Conservation (phyloP, 257 asterid genomes). For the Solanum lycopersicoides region DNA sequence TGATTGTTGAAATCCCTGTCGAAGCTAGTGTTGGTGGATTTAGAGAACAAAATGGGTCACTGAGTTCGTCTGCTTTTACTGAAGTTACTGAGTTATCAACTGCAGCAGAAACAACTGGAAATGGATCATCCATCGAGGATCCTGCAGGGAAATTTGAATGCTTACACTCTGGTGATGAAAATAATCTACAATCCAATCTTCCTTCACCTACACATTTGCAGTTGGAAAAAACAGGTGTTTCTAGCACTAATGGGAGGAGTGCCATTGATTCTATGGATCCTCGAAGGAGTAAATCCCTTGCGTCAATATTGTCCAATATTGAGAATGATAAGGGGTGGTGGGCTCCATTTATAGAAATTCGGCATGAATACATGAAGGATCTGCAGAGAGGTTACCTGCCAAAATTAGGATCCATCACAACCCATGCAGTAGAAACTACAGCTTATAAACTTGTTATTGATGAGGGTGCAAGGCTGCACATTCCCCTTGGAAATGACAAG, state of each 20-base stretch:
- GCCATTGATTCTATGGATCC: constrained; percentile 13
- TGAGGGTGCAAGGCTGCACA: constrained; percentile 73
- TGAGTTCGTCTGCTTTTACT: neutral
- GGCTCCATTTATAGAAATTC: constrained; percentile 66
- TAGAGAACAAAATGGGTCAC: constrained; percentile 4
- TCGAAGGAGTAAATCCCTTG: constrained; percentile 12
- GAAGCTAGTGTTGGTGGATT: constrained; percentile 29
- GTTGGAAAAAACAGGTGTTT: constrained; percentile 17
- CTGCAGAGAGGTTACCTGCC: constrained; percentile 52
- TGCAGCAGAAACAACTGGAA: constrained; percentile 10
- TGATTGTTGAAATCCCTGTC: constrained; percentile 32
- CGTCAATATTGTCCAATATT: constrained; percentile 17
- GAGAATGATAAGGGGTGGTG: constrained; percentile 55
- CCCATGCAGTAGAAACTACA: constrained; percentile 33
- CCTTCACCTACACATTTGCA: constrained; percentile 20
- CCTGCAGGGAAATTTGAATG: neutral
- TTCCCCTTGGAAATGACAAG: constrained; percentile 44
- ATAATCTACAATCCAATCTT: constrained; percentile 7
- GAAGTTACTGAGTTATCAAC: constrained; percentile 11
- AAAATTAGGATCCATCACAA: constrained; percentile 41
- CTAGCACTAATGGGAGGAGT: constrained; percentile 13
- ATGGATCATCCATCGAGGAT: constrained; percentile 22
- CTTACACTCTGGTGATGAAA: constrained; percentile 17
- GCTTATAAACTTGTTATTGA: constrained; percentile 48
- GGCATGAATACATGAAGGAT: constrained; percentile 47